Percentiles rank a stretch among this genome's conserved stretches.
Evolutionary conservation across 441 rosid genomes (phyloP).

Genomic region (Jatropha multifida): DNA sequence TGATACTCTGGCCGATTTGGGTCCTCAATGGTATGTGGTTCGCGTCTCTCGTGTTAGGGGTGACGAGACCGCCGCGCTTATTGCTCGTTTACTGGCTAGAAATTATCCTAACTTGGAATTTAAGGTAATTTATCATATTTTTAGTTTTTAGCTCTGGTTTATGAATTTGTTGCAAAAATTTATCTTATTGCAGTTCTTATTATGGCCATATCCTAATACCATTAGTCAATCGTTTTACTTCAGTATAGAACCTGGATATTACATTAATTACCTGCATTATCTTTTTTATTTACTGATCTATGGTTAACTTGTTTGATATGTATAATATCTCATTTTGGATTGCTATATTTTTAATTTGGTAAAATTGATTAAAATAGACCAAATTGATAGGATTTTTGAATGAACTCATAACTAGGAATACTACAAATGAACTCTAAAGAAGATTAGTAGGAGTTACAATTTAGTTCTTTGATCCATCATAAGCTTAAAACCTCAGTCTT

Average conservation of each 20-base stretch:
- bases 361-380: neutral
- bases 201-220: neutral
- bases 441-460: no score
- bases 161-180: no score
- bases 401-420: no score
- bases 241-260: neutral
- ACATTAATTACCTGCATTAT: neutral
- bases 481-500: neutral
- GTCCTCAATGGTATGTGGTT: conserved; percentile 82
- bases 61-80: conserved; percentile 54
- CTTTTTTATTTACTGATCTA: neutral
- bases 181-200: neutral
- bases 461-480: neutral
- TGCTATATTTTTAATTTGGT: neutral
- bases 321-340: neutral
- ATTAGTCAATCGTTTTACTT: neutral
- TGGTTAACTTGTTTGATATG: neutral
- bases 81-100: conserved; percentile 55
- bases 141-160: neutral
- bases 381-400: no score
- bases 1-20: conserved; percentile 58
- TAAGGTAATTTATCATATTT: conserved; percentile 38
- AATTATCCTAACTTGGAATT: conserved; percentile 58
- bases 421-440: no score
- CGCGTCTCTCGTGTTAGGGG: conserved; percentile 57